Evolutionary conservation across 2,329 filamentous ascomycete genomes (phyloP).

Genomic region (Pseudopithomyces maydicus): DNA sequence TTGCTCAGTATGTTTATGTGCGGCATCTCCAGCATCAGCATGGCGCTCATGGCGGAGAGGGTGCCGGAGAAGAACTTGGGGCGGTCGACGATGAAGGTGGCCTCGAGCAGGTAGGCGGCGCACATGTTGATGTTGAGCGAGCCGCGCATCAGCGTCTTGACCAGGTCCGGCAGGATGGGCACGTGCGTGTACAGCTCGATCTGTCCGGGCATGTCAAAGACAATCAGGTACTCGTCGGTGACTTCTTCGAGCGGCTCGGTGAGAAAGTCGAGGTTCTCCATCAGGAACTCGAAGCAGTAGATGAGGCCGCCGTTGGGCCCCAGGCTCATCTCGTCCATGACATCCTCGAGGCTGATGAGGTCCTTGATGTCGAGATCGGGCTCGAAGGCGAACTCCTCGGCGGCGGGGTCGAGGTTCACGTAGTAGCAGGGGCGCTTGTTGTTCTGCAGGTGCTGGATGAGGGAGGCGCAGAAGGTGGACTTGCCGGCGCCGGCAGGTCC

Average conservation of each 20-base stretch:
- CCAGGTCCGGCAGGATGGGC: constrained; percentile 83
- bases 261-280: constrained; percentile 92
- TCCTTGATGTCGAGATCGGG: constrained; percentile 96
- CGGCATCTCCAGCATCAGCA: constrained; percentile 97
- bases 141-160: constrained; percentile 80
- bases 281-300: constrained; percentile 95
- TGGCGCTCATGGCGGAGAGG: constrained; percentile 94
- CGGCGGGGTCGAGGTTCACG: constrained; percentile 96
- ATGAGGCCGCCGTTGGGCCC: constrained; percentile 92
- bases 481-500: constrained; percentile 95
- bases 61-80: constrained; percentile 98
- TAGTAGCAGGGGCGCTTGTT: constrained; percentile 95
- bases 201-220: constrained; percentile 98
- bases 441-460: constrained; percentile 91
- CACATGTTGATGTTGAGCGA: constrained; percentile 89
- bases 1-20: constrained; percentile 97
- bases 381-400: constrained; percentile 87
- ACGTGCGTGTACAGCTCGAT: constrained; percentile 99
- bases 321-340: constrained; percentile 92
- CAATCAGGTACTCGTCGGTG: constrained; percentile 94
- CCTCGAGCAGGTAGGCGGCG: constrained; percentile 91
- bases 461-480: constrained; percentile 91
- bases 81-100: constrained; percentile 92
- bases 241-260: constrained; percentile 82
- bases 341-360: constrained; percentile 89